Evolutionary conservation across 2,329 filamentous ascomycete genomes (phyloP), one percentile per base, ranked within the genome.

Genomic region (Pyricularia grisea): DNA sequence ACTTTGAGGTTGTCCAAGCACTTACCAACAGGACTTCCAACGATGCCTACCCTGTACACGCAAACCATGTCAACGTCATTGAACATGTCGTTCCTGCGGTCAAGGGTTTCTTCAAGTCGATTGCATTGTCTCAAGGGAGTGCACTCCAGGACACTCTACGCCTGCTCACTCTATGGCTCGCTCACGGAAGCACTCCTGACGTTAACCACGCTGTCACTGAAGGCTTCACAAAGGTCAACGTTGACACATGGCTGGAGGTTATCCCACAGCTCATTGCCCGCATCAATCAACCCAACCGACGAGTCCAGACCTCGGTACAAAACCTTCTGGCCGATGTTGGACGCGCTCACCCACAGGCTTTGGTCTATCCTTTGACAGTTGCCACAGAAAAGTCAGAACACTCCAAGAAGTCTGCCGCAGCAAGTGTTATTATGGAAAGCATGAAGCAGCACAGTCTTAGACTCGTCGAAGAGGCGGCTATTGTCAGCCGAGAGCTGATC

Each of bases 161-260:
- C 68, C 83, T 99, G 63, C 85, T 99, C 64, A 98, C 95, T 0
- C 81, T 99, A 10, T 99, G 95, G 95, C 98, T 99, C 78, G 90
- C 92, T 3, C 93, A 99, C 75, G 95, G 95, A 68, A 92, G 93
- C 27, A 90, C 93, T 75, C 83, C 88, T 31, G 94, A 98, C 72
- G 96, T 99, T 71, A 97, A 94, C 74, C 82, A 86, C 20, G 92
- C 92, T 20, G 92, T 99, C 28, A 93, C 90, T 0, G 94, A 98
- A 76, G 95, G 96, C 5, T 96, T 97, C 72, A 86, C 91, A 0
- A 91, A 92, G 55, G 93, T 99, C 73, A 97, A 92, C 75, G 92
- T 99, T 69, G 95, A 99, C 79, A 98, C 94, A 0, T 99, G 95
- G 96, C 87, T 99, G 23, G 94, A 98, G 76, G 96, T 99, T 67